Base-by-base conservation (phyloP, 768 basidiomycete species). In the Psilocybe tampanensis region DNA sequence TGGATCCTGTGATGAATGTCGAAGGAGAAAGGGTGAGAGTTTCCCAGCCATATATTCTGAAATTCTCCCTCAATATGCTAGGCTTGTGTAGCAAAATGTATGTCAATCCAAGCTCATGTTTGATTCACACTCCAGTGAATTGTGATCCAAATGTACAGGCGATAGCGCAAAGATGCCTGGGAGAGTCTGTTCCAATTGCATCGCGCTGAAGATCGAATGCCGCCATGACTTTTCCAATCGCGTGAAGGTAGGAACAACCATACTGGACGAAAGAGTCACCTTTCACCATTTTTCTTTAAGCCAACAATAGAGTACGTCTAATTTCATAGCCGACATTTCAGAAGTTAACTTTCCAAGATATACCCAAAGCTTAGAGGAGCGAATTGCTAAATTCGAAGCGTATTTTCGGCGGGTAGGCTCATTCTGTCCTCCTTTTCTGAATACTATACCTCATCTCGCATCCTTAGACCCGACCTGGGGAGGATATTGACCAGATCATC, bases 161-260 rank as follows among this genome's bases (percentile, higher is more conserved):
- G 84, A 89, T 58, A 88, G 87, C 60, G 82, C 83, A n/a, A 79
- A 76, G 54, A 83, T 80, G 79, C 80, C 79, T 3, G 72, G 74
- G 2, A 81, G 80, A 19, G 68, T 72, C 41, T 88, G 86, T 63
- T 77, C 84, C 0, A 85, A 84, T 60, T 88, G 86, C 62, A 72
- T 74, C 0, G 63, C 74, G 1, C 79, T 77, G 44, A 74, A 72
- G 39, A 70, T 77, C 2, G 73, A 79, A 42, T 88, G 86, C 64
- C 82, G 79, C 2, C 86, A 87, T 61, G 63, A 79, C 36, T 78
- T 80, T 58, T 80, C 80, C n/a, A 70, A 70, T 11, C 69, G 68
- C 34, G 73, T 77, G 15, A 85, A 82, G 75, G 85, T 83, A 65
- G 65, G 17, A 48, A 36, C 47, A 22, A 8, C 17, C 32, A 29